Conservation (phyloP, 441 rosid species). For the Isatis lusitanica region DNA sequence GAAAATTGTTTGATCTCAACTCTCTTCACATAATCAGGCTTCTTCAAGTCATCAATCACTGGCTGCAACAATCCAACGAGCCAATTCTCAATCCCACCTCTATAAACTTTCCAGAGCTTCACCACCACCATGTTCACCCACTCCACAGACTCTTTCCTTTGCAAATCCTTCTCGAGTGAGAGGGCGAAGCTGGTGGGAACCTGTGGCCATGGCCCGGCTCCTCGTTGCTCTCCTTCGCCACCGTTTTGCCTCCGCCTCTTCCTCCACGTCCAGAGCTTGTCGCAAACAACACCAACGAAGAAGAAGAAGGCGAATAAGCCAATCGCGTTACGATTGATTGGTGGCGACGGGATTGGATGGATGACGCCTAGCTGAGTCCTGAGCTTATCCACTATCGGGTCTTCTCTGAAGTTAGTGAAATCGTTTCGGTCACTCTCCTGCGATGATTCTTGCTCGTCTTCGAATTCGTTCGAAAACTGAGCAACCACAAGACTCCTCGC, state of each 20-base stretch:
- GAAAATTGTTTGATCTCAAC: constrained; percentile 94
- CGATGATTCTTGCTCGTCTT: constrained; percentile 34
- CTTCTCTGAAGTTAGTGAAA: constrained; percentile 69
- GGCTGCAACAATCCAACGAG: constrained; percentile 88
- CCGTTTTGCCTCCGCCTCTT: constrained; percentile 42
- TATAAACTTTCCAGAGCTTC: constrained; percentile 92
- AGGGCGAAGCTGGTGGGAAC: constrained; percentile 80
- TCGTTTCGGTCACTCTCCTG: constrained; percentile 42
- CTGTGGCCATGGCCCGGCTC: constrained; percentile 68
- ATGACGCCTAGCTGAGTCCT: constrained; percentile 87
- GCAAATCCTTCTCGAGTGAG: constrained; percentile 90
- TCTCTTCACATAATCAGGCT: constrained; percentile 91
- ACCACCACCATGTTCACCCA: constrained; percentile 99
- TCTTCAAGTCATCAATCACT: constrained; percentile 82
- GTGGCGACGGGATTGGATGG: constrained; percentile 92
- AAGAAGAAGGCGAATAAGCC: constrained; percentile 81
- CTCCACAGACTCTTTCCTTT: constrained; percentile 93
- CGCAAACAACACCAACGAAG: constrained; percentile 87
- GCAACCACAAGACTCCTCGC: constrained; percentile 44
- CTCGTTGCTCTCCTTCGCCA: constrained; percentile 36
- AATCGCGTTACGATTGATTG: constrained; percentile 57
- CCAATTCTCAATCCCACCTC: constrained; percentile 92
- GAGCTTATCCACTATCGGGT: constrained; percentile 84
- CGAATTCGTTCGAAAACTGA: constrained; percentile 55
- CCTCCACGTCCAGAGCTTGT: constrained; percentile 78